phyloP scores from a whole-genome alignment of 768 basidiomycete species.

The Auricularia cornea region DNA sequence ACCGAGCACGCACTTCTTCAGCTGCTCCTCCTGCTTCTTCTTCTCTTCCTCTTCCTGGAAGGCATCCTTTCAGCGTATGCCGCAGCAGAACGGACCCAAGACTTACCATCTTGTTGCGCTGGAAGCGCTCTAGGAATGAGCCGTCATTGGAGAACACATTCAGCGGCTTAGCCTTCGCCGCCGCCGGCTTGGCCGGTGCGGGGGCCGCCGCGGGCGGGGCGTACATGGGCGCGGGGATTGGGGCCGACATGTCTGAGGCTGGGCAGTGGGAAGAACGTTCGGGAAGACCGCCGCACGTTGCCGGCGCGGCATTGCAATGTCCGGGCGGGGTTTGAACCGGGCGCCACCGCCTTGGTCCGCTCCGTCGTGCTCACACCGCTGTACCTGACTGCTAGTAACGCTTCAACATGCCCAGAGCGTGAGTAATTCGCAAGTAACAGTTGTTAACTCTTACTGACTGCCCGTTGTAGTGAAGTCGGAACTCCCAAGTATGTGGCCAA shows the following conservation, averaged over 20 bases:
- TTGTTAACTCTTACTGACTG: neutral
- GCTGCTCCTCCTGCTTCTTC: slow-evolving; percentile 42
- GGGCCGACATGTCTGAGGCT: neutral
- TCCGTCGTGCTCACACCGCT: neutral
- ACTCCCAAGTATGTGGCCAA: slow-evolving; percentile 88
- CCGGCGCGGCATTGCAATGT: neutral
- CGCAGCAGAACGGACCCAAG: neutral
- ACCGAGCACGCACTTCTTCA: slow-evolving; percentile 35
- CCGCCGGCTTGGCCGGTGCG: neutral
- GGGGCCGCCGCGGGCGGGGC: neutral
- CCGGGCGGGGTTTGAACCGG: neutral
- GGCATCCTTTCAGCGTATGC: neutral
- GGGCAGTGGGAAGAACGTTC: neutral
- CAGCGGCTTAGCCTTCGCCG: slow-evolving; percentile 30
- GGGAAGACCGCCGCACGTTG: neutral
- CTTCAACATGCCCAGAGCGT: neutral
- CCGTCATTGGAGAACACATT: slow-evolving; percentile 67
- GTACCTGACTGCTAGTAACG: neutral
- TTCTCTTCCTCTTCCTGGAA: slow-evolving; percentile 52
- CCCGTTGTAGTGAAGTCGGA: slow-evolving; percentile 44
- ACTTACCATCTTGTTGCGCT: slow-evolving; percentile 47
- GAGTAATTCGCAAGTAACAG: neutral
- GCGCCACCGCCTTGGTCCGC: neutral
- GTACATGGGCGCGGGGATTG: neutral
- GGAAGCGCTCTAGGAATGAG: slow-evolving; percentile 57